Base-by-base conservation (phyloP, 2,329 filamentous ascomycete genomes). In the Aspergillus quadrilineatus region DNA sequence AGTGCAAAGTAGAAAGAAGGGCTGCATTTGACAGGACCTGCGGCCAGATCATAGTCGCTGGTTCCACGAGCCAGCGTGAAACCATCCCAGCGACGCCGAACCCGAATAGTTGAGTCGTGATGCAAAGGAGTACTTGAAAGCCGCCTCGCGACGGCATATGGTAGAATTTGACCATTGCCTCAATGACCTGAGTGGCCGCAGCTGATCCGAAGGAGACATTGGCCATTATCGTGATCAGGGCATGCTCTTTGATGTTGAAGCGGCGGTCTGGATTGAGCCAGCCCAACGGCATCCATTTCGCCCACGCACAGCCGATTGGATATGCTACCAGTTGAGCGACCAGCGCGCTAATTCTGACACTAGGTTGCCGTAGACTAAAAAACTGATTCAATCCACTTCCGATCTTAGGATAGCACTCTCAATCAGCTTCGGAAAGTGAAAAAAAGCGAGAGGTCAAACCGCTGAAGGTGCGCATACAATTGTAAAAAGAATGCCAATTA, bases 31-130 rank as follows among this genome's bases (percentile, higher is more conserved):
- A 78, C 53, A 85, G 74, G 29, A 82, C 79, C 22, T 80, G 77
- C 1, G 85, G 85, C 84, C 85, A 87, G 50, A 87, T 82, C 84
- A 87, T 87, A 51, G 83, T 79, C 2, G 85, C 83, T 1, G 83
- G 85, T 71, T 74, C 69, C 34, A 75, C 71, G n/a, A 88, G 77
- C 71, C 85, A 87, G 36, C 82, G 79, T 22, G 84, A 77, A 29
- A 79, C 76, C 55, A 87, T 67, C 2, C 85, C 85, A 6, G 85
- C 85, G 30, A 88, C 73, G 2, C 85, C 85, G 60, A 86, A 86
- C 5, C 86, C 86, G 57, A 85, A 83, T 64, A 84, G 78, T 56
- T 87, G 82, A 1, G 83, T 86, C 3, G 83, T 84, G 57, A 87
- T 79, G 53, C 79, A 81, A 57, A 86, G 77, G 4, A 87, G 73